Evolutionary conservation across 2,329 filamentous ascomycete species (phyloP), one percentile per base, ranked within the genome.

Genomic region (Hymenoscyphus scutula): DNA sequence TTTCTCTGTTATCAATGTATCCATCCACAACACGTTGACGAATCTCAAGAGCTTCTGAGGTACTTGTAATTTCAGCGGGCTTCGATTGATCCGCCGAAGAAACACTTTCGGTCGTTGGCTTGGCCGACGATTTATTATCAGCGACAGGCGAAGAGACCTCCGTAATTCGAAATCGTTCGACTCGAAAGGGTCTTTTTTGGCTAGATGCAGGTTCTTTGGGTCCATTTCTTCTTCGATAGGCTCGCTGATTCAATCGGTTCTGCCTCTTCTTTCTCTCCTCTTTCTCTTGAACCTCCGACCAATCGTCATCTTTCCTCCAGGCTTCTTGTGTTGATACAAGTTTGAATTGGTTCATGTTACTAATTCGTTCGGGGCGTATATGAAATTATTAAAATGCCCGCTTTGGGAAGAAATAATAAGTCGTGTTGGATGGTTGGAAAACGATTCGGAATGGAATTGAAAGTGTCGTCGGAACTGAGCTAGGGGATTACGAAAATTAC

Each of bases 221-320:
- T 19, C 53, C 57, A 58, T 63, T 62, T n/a, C 64, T 62, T 45
- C 53, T 54, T 34, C 70, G 64, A 58, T 69, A 68, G 8, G 68
- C 67, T 45, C 89, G 81, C 70, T 91, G 89, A 1, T 89, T 89
- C 63, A 91, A 82, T 45, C 88, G 84, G 71, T 91, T 91, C 73
- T 91, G 89, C 29, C 90, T 88, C 60, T 87, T 85, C 61, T 89
- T 80, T 68, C 89, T 81, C 75, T 90, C 86, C 61, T 85, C 84
- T 0, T 86, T 86, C 66, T 90, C 87, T 6, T 81, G 82, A 27
- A 91, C 79, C 0, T 85, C 81, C 29, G 82, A 79, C 89, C 89
- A 91, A 75, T 90, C 84, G 63, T 88, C 81, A 30, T 62, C 62
- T 53, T 68, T 29, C 34, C 53, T 64, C 62, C 59, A 64, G 10